Conservation (phyloP, 2,329 filamentous ascomycete species). For the Beauveria sp. region DNA sequence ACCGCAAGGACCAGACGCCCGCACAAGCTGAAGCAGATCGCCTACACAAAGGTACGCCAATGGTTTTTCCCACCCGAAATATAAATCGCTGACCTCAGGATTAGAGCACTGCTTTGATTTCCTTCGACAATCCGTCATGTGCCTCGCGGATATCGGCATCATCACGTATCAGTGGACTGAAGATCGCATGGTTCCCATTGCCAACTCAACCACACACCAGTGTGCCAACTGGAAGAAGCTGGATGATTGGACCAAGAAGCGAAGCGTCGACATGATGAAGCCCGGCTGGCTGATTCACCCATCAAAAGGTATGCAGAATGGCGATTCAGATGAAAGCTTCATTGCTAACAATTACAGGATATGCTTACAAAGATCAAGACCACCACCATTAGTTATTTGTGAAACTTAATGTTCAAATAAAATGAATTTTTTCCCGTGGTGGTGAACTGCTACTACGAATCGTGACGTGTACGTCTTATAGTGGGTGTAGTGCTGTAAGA, state of each 20-base stretch:
- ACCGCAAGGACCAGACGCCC: background rate
- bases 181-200: slow-evolving; percentile 5
- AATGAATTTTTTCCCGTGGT: background rate
- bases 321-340: background rate
- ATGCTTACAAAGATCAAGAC: slow-evolving; percentile 1
- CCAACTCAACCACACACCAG: slow-evolving; percentile 12
- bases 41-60: slow-evolving; percentile 4
- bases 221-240: slow-evolving; percentile 13
- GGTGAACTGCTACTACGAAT: too few species aligned
- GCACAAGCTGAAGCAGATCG: slow-evolving; percentile 4
- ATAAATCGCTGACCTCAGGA: background rate
- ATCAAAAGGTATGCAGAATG: background rate
- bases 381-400: slow-evolving; percentile 1
- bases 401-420: background rate
- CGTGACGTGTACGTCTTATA: too few species aligned
- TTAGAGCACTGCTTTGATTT: slow-evolving; percentile 10
- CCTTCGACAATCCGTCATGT: slow-evolving; percentile 10
- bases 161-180: slow-evolving; percentile 12
- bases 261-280: slow-evolving; percentile 11
- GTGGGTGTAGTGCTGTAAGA: too few species aligned
- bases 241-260: slow-evolving; percentile 8
- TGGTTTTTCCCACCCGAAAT: background rate
- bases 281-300: slow-evolving; percentile 5
- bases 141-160: slow-evolving; percentile 4
- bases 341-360: background rate